A percentile compares a stretch with the other conserved stretches of the same genome.
These are phyloP conservation scores for Exutisphaerella laricina DNA, from an alignment of 2,329 filamentous ascomycete genomes.

Conservation along the genomic window DNA sequence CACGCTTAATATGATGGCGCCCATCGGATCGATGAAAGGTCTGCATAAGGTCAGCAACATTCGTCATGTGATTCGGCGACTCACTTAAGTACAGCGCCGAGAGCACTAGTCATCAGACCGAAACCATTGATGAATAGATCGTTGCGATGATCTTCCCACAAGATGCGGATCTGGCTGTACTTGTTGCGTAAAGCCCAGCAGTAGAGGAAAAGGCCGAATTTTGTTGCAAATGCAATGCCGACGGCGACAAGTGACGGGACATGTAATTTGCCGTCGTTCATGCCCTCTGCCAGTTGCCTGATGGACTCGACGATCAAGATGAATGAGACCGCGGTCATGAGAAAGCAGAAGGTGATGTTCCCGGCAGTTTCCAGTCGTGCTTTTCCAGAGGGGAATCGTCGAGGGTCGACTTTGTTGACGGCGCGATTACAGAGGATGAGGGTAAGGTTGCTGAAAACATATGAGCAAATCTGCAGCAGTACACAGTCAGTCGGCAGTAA, in stretches of 20 bases:
- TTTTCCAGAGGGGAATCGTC: constrained; percentile 85
- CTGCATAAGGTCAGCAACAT: constrained; percentile 2
- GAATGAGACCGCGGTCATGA: constrained; percentile 89
- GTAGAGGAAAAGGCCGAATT: constrained; percentile 78
- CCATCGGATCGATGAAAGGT: constrained; percentile 95
- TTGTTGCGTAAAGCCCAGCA: constrained; percentile 87
- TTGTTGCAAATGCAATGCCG: constrained; percentile 74
- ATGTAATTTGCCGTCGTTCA: constrained; percentile 61
- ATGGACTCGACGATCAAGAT: constrained; percentile 87
- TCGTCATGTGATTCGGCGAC: background rate
- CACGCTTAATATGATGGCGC: constrained; percentile 75
- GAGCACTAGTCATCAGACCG: constrained; percentile 79
- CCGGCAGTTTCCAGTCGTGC: constrained; percentile 91
- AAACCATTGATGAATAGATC: constrained; percentile 96
- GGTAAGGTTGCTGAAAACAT: constrained; percentile 71
- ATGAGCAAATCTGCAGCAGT: background rate
- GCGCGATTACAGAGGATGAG: constrained; percentile 83
- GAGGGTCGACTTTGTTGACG: constrained; percentile 77
- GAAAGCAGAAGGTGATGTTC: constrained; percentile 92
- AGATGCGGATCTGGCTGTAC: constrained; percentile 83
- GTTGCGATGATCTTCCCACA: constrained; percentile 97
- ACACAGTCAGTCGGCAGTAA: background rate
- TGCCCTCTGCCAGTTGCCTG: constrained; percentile 56
- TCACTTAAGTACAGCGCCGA: constrained; percentile 68
- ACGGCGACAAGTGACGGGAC: constrained; percentile 82